Percentiles rank a stretch among this genome's conserved stretches.
Conservation (phyloP, 2,329 filamentous ascomycete genomes). For the Akanthomyces uredinophilus region DNA sequence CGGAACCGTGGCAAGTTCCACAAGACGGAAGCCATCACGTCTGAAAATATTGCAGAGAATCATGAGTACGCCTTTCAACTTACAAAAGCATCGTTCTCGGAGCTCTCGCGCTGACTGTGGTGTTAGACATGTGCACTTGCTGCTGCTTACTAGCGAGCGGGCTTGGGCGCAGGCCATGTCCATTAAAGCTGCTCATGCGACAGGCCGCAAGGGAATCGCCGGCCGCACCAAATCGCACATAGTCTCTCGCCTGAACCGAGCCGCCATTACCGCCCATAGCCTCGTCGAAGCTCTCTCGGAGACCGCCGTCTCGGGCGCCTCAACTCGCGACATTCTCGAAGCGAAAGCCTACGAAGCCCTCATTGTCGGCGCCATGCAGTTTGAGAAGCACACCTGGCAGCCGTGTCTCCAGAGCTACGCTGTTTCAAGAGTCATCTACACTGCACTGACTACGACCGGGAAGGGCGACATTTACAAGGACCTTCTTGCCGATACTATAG, state of each 20-base stretch:
- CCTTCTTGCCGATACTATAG: slow-evolving; percentile 76
- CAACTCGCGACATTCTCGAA: slow-evolving; percentile 70
- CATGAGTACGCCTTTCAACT: slow-evolving; percentile 58
- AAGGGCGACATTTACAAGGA: slow-evolving; percentile 77
- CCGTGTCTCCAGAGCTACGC: slow-evolving; percentile 71
- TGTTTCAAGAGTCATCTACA: slow-evolving; percentile 76
- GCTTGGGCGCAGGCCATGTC: slow-evolving; percentile 96
- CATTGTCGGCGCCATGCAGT: slow-evolving; percentile 69
- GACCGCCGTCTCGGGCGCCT: slow-evolving; percentile 58
- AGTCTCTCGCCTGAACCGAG: slow-evolving; percentile 79
- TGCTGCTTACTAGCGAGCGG: slow-evolving; percentile 80
- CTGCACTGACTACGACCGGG: slow-evolving; percentile 57
- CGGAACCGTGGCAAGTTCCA: slow-evolving; percentile 83
- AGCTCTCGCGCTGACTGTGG: background rate
- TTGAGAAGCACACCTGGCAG: slow-evolving; percentile 87
- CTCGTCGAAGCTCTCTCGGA: slow-evolving; percentile 64
- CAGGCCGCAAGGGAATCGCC: slow-evolving; percentile 73
- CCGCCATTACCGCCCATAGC: slow-evolving; percentile 61
- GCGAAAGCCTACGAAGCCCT: slow-evolving; percentile 77
- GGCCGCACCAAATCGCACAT: slow-evolving; percentile 83
- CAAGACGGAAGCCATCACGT: slow-evolving; percentile 63
- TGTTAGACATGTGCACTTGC: slow-evolving; percentile 66
- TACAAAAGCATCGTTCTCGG: background rate
- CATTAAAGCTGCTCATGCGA: slow-evolving; percentile 77
- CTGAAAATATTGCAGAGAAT: slow-evolving; percentile 69